phyloP scores from a whole-genome alignment of 371 early-diverging fungal species.

The Conidiobolus incongruus region DNA sequence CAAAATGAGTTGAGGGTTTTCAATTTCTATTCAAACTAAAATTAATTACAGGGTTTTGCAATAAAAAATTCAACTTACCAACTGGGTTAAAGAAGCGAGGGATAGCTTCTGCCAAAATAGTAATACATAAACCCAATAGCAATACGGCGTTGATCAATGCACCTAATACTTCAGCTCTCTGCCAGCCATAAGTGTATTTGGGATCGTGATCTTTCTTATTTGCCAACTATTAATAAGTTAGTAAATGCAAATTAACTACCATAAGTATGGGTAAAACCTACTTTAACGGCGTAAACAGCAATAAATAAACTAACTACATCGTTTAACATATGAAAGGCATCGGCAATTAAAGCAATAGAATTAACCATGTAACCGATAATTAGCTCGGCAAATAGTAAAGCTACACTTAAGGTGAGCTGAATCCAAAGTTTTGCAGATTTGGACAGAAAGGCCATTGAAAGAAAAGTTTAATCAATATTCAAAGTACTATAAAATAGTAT shows the following conservation, averaged over 20 bases:
- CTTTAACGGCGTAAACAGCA: constrained; percentile 66
- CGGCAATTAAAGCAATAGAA: constrained; percentile 74
- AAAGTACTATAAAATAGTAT: no score
- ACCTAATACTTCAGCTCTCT: constrained; percentile 80
- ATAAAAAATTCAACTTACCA: constrained; percentile 8
- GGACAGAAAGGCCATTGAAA: no score
- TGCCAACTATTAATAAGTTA: constrained; percentile 11
- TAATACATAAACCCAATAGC: constrained; percentile 67
- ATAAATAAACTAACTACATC: constrained; percentile 60
- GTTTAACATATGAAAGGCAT: constrained; percentile 81
- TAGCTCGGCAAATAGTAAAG: constrained; percentile 56
- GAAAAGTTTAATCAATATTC: no score
- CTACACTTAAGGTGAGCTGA: constrained; percentile 32
- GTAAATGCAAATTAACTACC: not conserved
- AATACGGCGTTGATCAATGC: constrained; percentile 80
- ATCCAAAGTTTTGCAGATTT: constrained; percentile 18
- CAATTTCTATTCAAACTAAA: constrained; percentile 21
- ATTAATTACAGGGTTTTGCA: not conserved
- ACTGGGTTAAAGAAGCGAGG: constrained; percentile 50
- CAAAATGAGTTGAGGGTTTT: constrained; percentile 49
- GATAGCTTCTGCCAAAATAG: constrained; percentile 70
- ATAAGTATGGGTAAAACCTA: constrained; percentile 9
- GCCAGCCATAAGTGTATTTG: constrained; percentile 69
- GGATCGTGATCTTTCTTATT: constrained; percentile 21
- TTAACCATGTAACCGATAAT: constrained; percentile 46